phyloP scores from a whole-genome alignment of 345 rosid species.

The Odontarrhena argentea region DNA sequence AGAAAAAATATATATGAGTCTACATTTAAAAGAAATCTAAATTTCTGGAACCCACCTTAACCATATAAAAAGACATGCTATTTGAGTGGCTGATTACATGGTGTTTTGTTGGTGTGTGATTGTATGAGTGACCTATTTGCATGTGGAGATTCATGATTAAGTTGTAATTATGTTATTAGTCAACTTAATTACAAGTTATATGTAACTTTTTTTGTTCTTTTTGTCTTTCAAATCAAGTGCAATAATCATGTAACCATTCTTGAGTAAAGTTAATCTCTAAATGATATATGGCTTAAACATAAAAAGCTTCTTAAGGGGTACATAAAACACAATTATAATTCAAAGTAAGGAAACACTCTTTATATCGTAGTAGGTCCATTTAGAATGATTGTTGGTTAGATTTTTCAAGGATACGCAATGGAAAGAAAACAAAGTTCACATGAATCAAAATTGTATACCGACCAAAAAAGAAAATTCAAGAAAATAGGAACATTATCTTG shows the following conservation, averaged over 20 bases:
- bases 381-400: neutral
- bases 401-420: slow-evolving; percentile 25
- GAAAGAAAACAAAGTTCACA: neutral
- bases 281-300: neutral
- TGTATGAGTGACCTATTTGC: slow-evolving; percentile 28
- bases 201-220: neutral
- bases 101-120: slow-evolving; percentile 22
- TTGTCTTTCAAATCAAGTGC: slow-evolving; percentile 12
- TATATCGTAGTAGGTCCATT: neutral
- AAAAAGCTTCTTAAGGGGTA: neutral
- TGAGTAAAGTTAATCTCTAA: slow-evolving; percentile 2
- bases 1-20: too few species aligned
- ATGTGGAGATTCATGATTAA: slow-evolving; percentile 36
- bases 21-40: too few species aligned
- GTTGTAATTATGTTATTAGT: slow-evolving; percentile 12
- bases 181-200: neutral
- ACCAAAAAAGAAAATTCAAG: slow-evolving; percentile 8
- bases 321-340: neutral
- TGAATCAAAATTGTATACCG: neutral
- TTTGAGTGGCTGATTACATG: slow-evolving; percentile 8
- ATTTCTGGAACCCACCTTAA: too few species aligned
- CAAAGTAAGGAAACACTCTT: slow-evolving; percentile 12
- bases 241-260: neutral
- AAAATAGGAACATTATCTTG: slow-evolving; percentile 15
- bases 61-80: too few species aligned